These are phyloP conservation scores for Vickermania ingenoplastis DNA, from an alignment of 208 protist genomes.

Conservation along the genomic window DNA sequence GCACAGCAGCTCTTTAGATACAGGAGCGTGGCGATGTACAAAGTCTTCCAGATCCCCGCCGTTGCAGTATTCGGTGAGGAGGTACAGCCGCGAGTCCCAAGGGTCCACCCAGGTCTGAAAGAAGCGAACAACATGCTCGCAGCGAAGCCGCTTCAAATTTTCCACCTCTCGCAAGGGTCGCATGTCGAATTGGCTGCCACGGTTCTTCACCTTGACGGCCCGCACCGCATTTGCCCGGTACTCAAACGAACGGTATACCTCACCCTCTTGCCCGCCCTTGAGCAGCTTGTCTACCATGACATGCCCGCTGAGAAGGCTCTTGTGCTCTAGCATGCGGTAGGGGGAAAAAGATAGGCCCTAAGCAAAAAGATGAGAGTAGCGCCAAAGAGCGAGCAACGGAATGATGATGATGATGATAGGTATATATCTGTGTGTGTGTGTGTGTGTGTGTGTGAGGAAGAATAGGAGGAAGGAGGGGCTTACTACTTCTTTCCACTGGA, in stretches of 20 bases:
- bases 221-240: not conserved
- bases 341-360: too few species aligned
- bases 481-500: too few species aligned
- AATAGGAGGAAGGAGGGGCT: too few species aligned
- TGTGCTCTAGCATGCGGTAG: too few species aligned
- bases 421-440: too few species aligned
- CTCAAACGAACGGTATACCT: not conserved
- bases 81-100: conserved; percentile 22
- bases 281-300: too few species aligned
- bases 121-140: conserved; percentile 44
- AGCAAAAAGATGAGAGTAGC: too few species aligned
- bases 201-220: conserved; percentile 48
- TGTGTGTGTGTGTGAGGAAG: too few species aligned
- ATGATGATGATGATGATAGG: too few species aligned
- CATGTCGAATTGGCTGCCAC: conserved; percentile 3
- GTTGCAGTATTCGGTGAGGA: conserved; percentile 74
- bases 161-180: conserved; percentile 22
- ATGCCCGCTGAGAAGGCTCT: too few species aligned
- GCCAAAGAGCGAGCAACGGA: too few species aligned
- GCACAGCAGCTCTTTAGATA: conserved; percentile 27
- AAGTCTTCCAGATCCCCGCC: conserved; percentile 39
- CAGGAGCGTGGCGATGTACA: conserved; percentile 22
- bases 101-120: conserved; percentile 42
- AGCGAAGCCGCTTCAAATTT: conserved; percentile 32
- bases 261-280: too few species aligned